Evolutionary conservation across 805 yeast genomes (phyloP).

Genomic region (Suhomyces vadensis): DNA sequence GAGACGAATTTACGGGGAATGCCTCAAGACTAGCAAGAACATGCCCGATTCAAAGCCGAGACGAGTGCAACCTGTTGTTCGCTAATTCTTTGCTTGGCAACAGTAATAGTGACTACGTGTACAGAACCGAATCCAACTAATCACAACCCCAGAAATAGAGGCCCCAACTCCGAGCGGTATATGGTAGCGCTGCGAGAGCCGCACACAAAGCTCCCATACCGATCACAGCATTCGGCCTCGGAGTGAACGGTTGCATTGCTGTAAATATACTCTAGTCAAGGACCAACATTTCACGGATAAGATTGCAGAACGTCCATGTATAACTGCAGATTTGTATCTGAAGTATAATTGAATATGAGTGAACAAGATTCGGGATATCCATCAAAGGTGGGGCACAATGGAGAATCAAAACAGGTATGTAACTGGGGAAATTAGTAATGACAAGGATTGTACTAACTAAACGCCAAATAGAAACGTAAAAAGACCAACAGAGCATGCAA

Average conservation of each 20-base stretch:
- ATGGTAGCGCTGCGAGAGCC: slow-evolving; percentile 1
- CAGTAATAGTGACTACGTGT: too few species aligned
- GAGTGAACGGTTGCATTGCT: not conserved
- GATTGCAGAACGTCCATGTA: too few species aligned
- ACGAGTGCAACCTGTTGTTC: too few species aligned
- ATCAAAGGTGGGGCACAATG: not conserved
- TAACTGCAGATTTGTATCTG: too few species aligned
- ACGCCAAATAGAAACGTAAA: slow-evolving; percentile 35
- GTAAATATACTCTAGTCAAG: too few species aligned
- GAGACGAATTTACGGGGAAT: too few species aligned
- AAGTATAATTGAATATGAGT: not conserved
- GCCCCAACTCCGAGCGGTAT: not conserved
- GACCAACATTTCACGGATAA: too few species aligned
- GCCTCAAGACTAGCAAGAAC: too few species aligned
- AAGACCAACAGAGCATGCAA: slow-evolving; percentile 87
- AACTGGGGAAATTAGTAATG: not conserved
- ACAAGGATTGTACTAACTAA: not conserved
- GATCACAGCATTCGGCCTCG: not conserved
- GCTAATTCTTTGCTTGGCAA: too few species aligned
- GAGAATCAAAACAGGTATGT: slow-evolving; percentile 1
- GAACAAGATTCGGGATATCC: not conserved
- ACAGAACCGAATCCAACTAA: too few species aligned
- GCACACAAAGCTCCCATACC: slow-evolving; percentile 1
- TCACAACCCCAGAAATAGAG: not conserved
- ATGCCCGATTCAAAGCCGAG: too few species aligned